Evolutionary conservation across 176 grass and related monocot genomes (phyloP).

Genomic region (Bromus sterilis): DNA sequence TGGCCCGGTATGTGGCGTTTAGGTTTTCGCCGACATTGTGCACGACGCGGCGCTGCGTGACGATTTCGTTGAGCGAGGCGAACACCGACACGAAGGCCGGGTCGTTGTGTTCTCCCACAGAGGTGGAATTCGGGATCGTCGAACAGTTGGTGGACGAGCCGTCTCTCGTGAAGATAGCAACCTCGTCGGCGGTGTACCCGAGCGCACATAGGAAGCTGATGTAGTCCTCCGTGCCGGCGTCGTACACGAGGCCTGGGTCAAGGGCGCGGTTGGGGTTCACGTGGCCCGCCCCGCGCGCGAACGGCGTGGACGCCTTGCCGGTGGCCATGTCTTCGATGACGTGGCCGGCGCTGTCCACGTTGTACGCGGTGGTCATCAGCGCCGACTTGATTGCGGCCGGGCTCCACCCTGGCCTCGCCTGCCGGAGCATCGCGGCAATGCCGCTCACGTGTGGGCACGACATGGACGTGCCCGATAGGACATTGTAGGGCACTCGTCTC

Average conservation of each 20-base stretch:
- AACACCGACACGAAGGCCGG: slow-evolving; percentile 45
- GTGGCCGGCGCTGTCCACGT: slow-evolving; percentile 14
- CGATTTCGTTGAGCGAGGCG: neutral
- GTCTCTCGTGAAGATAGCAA: slow-evolving; percentile 44
- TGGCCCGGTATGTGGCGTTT: slow-evolving; percentile 12
- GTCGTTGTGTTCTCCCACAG: slow-evolving; percentile 50
- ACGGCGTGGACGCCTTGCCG: slow-evolving; percentile 21
- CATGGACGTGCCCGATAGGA: slow-evolving; percentile 45
- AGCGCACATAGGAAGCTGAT: slow-evolving; percentile 39
- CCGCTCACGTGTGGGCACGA: slow-evolving; percentile 42
- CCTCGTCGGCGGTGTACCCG: slow-evolving; percentile 25
- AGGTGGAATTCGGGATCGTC: neutral
- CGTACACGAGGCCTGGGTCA: slow-evolving; percentile 39
- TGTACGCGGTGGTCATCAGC: slow-evolving; percentile 47
- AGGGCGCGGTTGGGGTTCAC: slow-evolving; percentile 30
- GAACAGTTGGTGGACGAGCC: slow-evolving; percentile 23
- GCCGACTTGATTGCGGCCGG: slow-evolving; percentile 40
- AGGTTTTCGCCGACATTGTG: slow-evolving; percentile 32
- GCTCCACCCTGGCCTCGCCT: slow-evolving; percentile 27
- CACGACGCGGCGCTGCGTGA: slow-evolving; percentile 38
- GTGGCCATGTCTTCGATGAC: slow-evolving; percentile 11
- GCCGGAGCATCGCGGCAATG: slow-evolving; percentile 23
- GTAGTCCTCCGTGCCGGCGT: slow-evolving; percentile 33
- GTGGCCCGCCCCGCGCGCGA: slow-evolving; percentile 28
- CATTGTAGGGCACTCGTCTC: slow-evolving; percentile 18